Evolutionary conservation across 2,329 filamentous ascomycete species (phyloP), one percentile per base, ranked within the genome.

Genomic region (Claviceps sp.): DNA sequence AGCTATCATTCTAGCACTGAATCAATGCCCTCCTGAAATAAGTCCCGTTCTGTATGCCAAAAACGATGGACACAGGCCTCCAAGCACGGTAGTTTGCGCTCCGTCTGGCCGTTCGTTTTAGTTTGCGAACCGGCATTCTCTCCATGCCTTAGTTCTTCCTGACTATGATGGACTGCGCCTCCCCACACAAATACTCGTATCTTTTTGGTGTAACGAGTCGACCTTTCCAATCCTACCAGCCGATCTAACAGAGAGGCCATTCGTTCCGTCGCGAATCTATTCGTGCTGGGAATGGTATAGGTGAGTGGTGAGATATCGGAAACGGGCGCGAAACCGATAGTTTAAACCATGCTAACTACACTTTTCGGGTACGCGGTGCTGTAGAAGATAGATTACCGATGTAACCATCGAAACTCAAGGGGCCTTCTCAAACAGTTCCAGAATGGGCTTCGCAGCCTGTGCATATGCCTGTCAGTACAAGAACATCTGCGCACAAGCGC

Each of bases 391-490:
- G 26, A 10, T 42, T n/a, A 43, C 14, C 26, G 5, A 11, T 4
- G 13, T 45, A 19, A 16, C 44, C 16, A 8, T 38, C 14, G 14
- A 17, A 8, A 6, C 17, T 72, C 67, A 78, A 6, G 70, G 73
- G 16, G 78, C 84, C 66, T 89, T 90, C 62, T 91, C 87, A 58
- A 95, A 89, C 2, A 87, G 80, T 65, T 85, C 87, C 67, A 90
- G 84, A 54, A 95, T 94, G 0, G 88, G 88, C 75, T 90, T 91
- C 49, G 88, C 88, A 48, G 87, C 87, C 86, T 89, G 57, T 13
- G 6, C 40, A 54, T 50, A 10, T 13, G 46, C n/a, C 13, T 2
- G 34, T 39, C 19, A 43, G 16, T 40, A 54, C 24, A 38, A 26
- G 2, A 7, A 43, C 17, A 24, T 46, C 6, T 11, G 19, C 26